A percentile compares a stretch with the other conserved stretches of the same genome.
phyloP scores from a whole-genome alignment of 1,284 basidiomycete genomes.

The Sporisorium exsertum region DNA sequence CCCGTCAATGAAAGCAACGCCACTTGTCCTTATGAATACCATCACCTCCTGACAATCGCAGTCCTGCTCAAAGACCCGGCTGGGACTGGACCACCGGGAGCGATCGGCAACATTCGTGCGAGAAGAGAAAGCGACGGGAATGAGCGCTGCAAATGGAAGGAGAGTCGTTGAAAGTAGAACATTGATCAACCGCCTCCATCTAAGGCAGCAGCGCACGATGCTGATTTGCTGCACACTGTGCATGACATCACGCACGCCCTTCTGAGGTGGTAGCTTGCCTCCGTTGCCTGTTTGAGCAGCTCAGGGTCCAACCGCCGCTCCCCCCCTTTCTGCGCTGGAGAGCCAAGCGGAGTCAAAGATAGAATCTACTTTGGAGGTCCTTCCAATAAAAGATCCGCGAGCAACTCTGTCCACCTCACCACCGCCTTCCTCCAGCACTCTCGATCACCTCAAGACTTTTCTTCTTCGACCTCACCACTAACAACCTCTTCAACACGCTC shows the following conservation, averaged over 20 bases:
- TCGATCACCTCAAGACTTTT: constrained; percentile 17
- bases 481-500: constrained; percentile 3
- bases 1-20: background rate
- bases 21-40: background rate
- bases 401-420: background rate
- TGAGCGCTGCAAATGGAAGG: constrained; percentile 20
- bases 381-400: constrained; percentile 14
- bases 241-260: constrained; percentile 36
- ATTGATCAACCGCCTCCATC: constrained; percentile 31
- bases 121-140: background rate
- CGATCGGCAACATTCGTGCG: background rate
- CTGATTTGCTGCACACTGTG: constrained; percentile 10
- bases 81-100: background rate
- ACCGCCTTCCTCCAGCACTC: constrained; percentile 13
- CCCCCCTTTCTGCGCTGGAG: background rate
- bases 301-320: constrained; percentile 30
- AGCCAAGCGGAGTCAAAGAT: constrained; percentile 5
- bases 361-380: constrained; percentile 37
- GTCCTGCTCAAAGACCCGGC: background rate
- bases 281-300: constrained; percentile 30
- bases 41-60: background rate
- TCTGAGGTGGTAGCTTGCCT: background rate
- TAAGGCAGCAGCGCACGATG: constrained; percentile 18
- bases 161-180: constrained; percentile 16
- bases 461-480: background rate